Conservation (phyloP, 768 basidiomycete genomes). For the Boletus patriciae region DNA sequence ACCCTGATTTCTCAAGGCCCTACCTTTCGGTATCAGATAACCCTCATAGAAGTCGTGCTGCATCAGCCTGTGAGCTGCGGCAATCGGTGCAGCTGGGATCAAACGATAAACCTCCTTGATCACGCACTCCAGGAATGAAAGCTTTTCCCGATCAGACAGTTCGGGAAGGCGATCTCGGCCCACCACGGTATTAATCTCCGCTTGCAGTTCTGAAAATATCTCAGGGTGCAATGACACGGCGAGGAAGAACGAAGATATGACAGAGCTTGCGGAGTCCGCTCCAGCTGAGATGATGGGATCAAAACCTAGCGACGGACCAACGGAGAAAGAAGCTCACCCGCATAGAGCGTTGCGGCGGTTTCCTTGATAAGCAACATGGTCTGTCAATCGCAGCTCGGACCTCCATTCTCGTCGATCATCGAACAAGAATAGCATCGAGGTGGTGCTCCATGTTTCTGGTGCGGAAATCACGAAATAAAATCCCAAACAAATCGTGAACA, state of each 20-base stretch:
- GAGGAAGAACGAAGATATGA: conserved; percentile 3
- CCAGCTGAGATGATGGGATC: background rate
- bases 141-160: conserved; percentile 39
- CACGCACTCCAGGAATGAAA: conserved; percentile 38
- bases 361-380: conserved; percentile 1
- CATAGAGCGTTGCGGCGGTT: conserved; percentile 4
- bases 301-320: background rate
- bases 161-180: conserved; percentile 2
- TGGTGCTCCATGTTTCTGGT: background rate
- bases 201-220: background rate
- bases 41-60: conserved; percentile 7
- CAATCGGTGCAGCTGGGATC: conserved; percentile 9
- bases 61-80: conserved; percentile 11
- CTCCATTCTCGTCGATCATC: conserved; percentile 7
- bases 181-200: background rate
- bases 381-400: background rate
- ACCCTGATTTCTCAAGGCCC: background rate
- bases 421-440: background rate
- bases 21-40: conserved; percentile 4
- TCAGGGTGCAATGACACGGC: conserved; percentile 2
- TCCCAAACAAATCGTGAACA: background rate
- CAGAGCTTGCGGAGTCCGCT: conserved; percentile 1
- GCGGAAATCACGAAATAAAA: background rate
- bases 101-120: conserved; percentile 27
- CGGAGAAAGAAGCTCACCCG: background rate